phyloP scores from a whole-genome alignment of 177 flowering plant species.

The Vitis hybrid region DNA sequence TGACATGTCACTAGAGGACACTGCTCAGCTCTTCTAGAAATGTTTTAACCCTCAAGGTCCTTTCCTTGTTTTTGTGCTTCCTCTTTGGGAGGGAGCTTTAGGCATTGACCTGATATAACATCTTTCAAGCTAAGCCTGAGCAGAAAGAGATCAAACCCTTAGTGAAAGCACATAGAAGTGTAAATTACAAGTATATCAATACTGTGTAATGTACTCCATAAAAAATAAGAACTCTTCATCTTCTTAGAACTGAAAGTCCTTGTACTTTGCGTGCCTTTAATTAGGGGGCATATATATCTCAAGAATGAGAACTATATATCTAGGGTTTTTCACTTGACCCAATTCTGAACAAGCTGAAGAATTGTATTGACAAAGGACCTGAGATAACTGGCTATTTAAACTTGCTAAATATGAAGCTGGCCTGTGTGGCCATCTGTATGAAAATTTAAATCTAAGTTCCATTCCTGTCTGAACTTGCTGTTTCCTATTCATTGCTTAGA shows the following conservation, averaged over 20 bases:
- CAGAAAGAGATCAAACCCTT: neutral
- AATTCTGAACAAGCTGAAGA: no score
- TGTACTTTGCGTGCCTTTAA: neutral
- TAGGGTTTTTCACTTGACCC: no score
- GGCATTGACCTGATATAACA: slow-evolving; percentile 7
- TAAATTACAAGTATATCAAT: slow-evolving; percentile 15
- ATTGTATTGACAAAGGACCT: no score
- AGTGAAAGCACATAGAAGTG: slow-evolving; percentile 9
- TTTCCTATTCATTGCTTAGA: no score
- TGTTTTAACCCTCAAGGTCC: neutral
- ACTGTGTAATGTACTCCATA: neutral
- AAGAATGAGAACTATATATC: no score
- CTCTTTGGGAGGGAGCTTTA: slow-evolving; percentile 3
- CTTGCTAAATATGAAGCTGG: no score
- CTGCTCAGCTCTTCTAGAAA: slow-evolving; percentile 27
- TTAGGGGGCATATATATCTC: no score
- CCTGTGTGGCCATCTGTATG: no score
- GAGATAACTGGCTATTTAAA: no score
- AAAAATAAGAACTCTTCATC: neutral
- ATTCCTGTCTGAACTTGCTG: no score
- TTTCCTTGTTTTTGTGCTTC: neutral
- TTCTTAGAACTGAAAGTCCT: neutral
- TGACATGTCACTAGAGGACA: slow-evolving; percentile 34
- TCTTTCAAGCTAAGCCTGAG: neutral
- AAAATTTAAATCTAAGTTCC: no score